Evolutionary conservation across 73 alveolate species (phyloP).

Genomic region (Tetrahymena malaccensis): DNA sequence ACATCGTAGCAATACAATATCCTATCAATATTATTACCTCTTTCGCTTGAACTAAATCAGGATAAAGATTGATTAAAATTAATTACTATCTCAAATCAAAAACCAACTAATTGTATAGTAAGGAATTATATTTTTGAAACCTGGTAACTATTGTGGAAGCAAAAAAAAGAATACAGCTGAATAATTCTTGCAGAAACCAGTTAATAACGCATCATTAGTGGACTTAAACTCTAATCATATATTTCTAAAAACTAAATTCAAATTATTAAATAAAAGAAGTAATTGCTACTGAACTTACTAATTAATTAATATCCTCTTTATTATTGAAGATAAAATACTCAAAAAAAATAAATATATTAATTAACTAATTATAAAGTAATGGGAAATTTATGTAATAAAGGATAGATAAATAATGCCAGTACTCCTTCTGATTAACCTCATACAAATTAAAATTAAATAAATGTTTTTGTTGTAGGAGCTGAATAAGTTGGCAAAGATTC

Average conservation of each 20-base stretch:
- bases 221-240: not conserved
- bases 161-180: not conserved
- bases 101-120: too few relatives aligned
- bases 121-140: too few relatives aligned
- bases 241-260: not conserved
- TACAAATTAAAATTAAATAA: not conserved
- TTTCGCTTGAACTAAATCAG: too few relatives aligned
- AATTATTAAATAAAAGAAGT: not conserved
- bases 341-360: not conserved
- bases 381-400: not conserved
- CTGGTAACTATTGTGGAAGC: too few relatives aligned
- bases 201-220: not conserved
- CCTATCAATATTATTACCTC: too few relatives aligned
- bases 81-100: too few relatives aligned
- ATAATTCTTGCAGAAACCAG: not conserved
- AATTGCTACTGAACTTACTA: not conserved
- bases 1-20: too few relatives aligned
- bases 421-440: not conserved
- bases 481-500: not conserved
- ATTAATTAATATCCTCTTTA: not conserved
- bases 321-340: too few relatives aligned
- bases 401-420: not conserved
- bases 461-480: not conserved
- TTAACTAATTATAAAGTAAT: not conserved
- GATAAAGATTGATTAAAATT: too few relatives aligned